Evolutionary conservation across 2,329 filamentous ascomycete genomes (phyloP).

Genomic region (Penicillium sp.): DNA sequence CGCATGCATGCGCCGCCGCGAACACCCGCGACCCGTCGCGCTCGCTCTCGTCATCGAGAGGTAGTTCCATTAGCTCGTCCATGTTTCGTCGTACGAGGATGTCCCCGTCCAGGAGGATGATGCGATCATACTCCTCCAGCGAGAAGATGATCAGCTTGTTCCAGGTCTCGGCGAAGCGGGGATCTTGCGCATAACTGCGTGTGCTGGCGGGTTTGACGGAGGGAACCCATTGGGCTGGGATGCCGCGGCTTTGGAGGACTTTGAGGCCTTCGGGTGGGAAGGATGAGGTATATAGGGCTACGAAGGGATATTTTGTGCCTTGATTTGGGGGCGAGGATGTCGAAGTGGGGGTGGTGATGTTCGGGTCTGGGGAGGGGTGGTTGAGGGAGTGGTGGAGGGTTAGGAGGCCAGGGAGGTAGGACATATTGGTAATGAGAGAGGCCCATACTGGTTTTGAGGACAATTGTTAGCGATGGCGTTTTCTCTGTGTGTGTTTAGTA

Average conservation of each 20-base stretch:
- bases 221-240: conserved; percentile 65
- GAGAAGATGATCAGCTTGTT: conserved; percentile 74
- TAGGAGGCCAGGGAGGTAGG: conserved; percentile 74
- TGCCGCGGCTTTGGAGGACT: conserved; percentile 64
- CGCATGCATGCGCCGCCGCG: conserved; percentile 75
- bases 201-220: conserved; percentile 66
- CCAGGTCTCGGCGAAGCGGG: conserved; percentile 83
- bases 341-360: not conserved
- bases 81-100: conserved; percentile 78
- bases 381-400: conserved; percentile 73
- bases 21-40: conserved; percentile 56
- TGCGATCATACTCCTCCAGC: conserved; percentile 67
- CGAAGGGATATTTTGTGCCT: conserved; percentile 65
- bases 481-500: not conserved
- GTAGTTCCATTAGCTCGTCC: conserved; percentile 78
- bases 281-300: conserved; percentile 74
- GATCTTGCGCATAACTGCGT: conserved; percentile 69
- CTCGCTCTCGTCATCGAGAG: conserved; percentile 60
- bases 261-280: conserved; percentile 65
- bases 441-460: conserved; percentile 66
- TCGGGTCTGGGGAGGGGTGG: conserved; percentile 30
- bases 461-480: not conserved
- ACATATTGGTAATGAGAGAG: conserved; percentile 74
- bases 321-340: conserved; percentile 27
- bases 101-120: conserved; percentile 78